Base-by-base conservation (phyloP, 768 basidiomycete genomes). In the Crassisporium funariophilum region DNA sequence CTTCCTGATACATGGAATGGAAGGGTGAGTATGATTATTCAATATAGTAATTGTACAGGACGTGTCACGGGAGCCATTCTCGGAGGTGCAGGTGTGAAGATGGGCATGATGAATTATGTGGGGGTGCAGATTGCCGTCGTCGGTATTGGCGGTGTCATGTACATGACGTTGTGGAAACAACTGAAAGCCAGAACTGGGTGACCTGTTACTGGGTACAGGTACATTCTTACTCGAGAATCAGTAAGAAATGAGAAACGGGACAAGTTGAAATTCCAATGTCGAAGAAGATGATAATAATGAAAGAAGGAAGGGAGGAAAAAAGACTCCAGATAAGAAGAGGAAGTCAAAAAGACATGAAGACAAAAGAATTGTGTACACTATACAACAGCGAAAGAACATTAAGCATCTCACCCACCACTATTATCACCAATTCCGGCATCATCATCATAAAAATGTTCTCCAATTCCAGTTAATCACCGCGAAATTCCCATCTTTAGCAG, bases 401-500 rank as follows among this genome's bases (percentile, higher is more conserved):
- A 34, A 34, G 31, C 31, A 34, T n/a, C n/a, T n/a, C n/a, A n/a
- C n/a, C n/a, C n/a, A n/a, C n/a, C 29, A 31, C 10, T n/a, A 31
- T 5, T n/a, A 31, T 5, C 11, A 31, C 29, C 29, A 31, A n/a
- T n/a, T 5, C 29, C 29, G 2, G n/a, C n/a, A 11, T 31, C 29
- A 2, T 10, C 29, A 31, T n/a, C 29, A 31, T 31, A 31, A 31
- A 31, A 31, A n/a, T 11, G 29, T 7, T 7, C 7, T 29, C n/a
- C 11, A 31, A 29, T 5, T 3, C 10, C 5, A n/a, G 10, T n/a
- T 20, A 36, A 35, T 76, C 63, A 83, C 60, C 82, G 78, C 40
- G 68, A 72, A 43, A 91, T 76, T 19, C 89, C 89, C 89, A 95
- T 88, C 77, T 97, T 97, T 63, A 95, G 65, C 57, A 86, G 68